A percentile compares a stretch with the other conserved stretches of the same genome.
These are phyloP conservation scores for Fragilaria crotonensis DNA, from an alignment of 108 stramenopile species.

Conservation along the genomic window DNA sequence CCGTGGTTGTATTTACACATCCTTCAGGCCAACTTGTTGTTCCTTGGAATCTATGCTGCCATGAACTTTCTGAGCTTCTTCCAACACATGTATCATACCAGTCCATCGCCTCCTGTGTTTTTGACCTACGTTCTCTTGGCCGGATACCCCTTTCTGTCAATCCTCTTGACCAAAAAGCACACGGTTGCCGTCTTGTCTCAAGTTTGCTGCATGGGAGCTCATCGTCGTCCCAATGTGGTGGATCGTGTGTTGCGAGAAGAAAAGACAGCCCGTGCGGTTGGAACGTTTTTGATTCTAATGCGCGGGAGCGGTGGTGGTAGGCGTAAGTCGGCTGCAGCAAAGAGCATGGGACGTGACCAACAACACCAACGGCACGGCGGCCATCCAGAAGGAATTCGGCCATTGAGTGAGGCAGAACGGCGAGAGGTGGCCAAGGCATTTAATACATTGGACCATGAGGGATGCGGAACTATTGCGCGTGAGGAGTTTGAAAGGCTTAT, in stretches of 20 bases:
- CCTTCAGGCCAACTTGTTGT: constrained; percentile 23
- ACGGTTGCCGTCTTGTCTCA: constrained; percentile 16
- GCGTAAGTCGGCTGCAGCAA: not conserved
- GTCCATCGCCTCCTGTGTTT: not conserved
- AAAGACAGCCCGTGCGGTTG: constrained; percentile 31
- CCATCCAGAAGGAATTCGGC: constrained; percentile 1
- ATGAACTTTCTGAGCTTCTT: constrained; percentile 15
- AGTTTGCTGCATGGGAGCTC: constrained; percentile 17
- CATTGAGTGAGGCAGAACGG: constrained; percentile 10
- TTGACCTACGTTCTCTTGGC: constrained; percentile 1
- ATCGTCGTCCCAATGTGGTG: constrained; percentile 22
- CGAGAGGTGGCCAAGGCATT: constrained; percentile 25
- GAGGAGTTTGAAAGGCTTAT: constrained; percentile 29
- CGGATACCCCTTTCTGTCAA: constrained; percentile 11
- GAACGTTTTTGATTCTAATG: constrained; percentile 31
- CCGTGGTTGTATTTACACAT: constrained; percentile 17
- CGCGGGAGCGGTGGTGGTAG: not conserved
- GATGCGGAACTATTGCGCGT: constrained; percentile 20
- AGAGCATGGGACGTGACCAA: not conserved
- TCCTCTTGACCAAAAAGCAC: constrained; percentile 13
- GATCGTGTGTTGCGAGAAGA: constrained; percentile 34
- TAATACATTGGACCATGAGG: constrained; percentile 34
- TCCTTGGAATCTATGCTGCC: constrained; percentile 17
- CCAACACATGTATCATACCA: constrained; percentile 4
- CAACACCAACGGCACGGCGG: too few species aligned